A percentile compares a stretch with the other conserved stretches of the same genome.
These are phyloP conservation scores for Pythium insidiosum DNA, from an alignment of 352 stramenopile genomes.

Conservation along the genomic window DNA sequence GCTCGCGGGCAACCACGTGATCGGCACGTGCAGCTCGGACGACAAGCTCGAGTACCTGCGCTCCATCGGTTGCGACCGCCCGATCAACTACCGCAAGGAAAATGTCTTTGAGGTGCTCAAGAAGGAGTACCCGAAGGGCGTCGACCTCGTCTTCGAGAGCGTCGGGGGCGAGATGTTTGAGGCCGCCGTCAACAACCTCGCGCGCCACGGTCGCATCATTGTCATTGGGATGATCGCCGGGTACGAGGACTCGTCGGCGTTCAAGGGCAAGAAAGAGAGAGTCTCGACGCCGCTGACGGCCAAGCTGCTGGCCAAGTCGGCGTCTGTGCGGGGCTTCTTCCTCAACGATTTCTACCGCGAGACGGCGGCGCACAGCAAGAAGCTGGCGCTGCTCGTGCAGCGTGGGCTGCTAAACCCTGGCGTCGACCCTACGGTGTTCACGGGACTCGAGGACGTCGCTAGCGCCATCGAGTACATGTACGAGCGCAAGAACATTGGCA, in stretches of 20 bases:
- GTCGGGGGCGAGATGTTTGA: slow-evolving; percentile 39
- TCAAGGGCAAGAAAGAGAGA: slow-evolving; percentile 30
- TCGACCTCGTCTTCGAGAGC: slow-evolving; percentile 40
- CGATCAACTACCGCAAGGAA: slow-evolving; percentile 74
- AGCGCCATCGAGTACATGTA: slow-evolving; percentile 52
- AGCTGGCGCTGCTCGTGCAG: slow-evolving; percentile 37
- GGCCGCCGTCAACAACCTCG: slow-evolving; percentile 22
- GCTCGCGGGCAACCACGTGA: slow-evolving; percentile 54
- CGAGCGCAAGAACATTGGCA: slow-evolving; percentile 68
- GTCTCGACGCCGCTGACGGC: slow-evolving; percentile 18
- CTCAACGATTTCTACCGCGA: slow-evolving; percentile 27
- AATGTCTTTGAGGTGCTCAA: slow-evolving; percentile 31
- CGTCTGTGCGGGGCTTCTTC: slow-evolving; percentile 35
- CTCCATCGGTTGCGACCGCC: slow-evolving; percentile 40
- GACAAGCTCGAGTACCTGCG: slow-evolving; percentile 73
- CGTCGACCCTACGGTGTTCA: slow-evolving; percentile 31
- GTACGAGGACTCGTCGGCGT: slow-evolving; percentile 37
- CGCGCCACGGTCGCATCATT: slow-evolving; percentile 25
- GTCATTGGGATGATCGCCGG: slow-evolving; percentile 33
- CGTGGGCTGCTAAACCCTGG: slow-evolving; percentile 24
- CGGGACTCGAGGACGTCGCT: slow-evolving; percentile 35
- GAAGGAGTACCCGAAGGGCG: slow-evolving; percentile 35
- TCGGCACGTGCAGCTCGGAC: slow-evolving; percentile 56
- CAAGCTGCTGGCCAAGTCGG: slow-evolving; percentile 33
- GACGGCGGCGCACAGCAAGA: slow-evolving; percentile 25